Evolutionary conservation across 257 asterid genomes (phyloP).

Genomic region (Nemophila menziesii): DNA sequence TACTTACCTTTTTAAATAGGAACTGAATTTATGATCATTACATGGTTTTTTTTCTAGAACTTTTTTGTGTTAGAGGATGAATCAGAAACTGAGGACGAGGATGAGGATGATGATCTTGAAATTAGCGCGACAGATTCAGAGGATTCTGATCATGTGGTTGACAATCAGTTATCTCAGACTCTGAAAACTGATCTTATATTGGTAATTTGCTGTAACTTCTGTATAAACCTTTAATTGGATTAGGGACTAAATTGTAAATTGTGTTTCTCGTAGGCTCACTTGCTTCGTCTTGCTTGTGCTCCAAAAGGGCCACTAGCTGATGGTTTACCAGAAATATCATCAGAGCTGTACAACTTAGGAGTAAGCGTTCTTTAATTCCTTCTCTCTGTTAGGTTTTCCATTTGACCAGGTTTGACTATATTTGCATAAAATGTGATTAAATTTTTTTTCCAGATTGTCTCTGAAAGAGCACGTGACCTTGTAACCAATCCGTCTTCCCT

Average conservation of each 20-base stretch:
- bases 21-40: background rate
- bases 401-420: background rate
- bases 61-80: slow-evolving; percentile 37
- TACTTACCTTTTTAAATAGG: background rate
- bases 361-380: slow-evolving; percentile 27
- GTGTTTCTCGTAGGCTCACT: slow-evolving; percentile 54
- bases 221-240: slow-evolving; percentile 8
- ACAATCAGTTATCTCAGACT: slow-evolving; percentile 37
- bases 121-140: slow-evolving; percentile 35
- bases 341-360: slow-evolving; percentile 74
- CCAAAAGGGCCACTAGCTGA: slow-evolving; percentile 71
- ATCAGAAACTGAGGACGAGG: slow-evolving; percentile 32
- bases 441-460: slow-evolving; percentile 45
- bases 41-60: slow-evolving; percentile 32
- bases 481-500: slow-evolving; percentile 54
- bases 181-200: slow-evolving; percentile 59
- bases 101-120: slow-evolving; percentile 23
- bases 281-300: slow-evolving; percentile 84
- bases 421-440: background rate
- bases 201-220: slow-evolving; percentile 32
- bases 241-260: slow-evolving; percentile 17
- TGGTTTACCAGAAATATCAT: slow-evolving; percentile 68
- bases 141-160: slow-evolving; percentile 26
- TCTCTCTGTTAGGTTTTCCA: slow-evolving; percentile 7
- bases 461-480: slow-evolving; percentile 61